phyloP scores from a whole-genome alignment of 2,329 filamentous ascomycete genomes.

The Alternaria rosae region DNA sequence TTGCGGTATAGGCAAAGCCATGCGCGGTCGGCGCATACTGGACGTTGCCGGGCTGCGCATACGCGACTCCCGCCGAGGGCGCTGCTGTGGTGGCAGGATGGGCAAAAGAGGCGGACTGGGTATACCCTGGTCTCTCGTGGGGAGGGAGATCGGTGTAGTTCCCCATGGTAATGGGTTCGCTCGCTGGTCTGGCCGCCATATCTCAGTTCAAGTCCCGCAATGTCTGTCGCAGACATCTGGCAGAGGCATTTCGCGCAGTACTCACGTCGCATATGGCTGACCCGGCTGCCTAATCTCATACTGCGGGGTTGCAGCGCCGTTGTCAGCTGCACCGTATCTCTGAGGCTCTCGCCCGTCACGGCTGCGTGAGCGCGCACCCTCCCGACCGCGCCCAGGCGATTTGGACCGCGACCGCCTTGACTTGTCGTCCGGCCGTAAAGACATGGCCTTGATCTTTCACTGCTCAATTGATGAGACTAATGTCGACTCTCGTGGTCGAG shows the following conservation, averaged over 20 bases:
- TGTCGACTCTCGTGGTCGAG: conserved; percentile 7
- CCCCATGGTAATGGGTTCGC: conserved; percentile 53
- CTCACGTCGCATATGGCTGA: conserved; percentile 46
- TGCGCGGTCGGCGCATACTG: conserved; percentile 43
- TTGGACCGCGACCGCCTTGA: conserved; percentile 53
- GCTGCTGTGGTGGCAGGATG: conserved; percentile 21
- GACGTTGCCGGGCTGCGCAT: conserved; percentile 33
- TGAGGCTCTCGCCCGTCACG: conserved; percentile 50
- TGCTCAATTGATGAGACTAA: not conserved
- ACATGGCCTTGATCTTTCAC: conserved; percentile 38
- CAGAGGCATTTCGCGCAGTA: conserved; percentile 14
- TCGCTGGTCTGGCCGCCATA: conserved; percentile 41
- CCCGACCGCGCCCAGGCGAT: conserved; percentile 48
- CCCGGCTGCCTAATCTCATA: conserved; percentile 53
- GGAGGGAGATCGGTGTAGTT: conserved; percentile 55
- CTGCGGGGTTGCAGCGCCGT: conserved; percentile 43
- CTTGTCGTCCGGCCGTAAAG: conserved; percentile 52
- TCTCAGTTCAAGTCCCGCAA: conserved; percentile 32
- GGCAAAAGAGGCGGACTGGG: conserved; percentile 12
- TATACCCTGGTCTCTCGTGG: conserved; percentile 52
- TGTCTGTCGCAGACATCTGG: conserved; percentile 2
- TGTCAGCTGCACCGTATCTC: conserved; percentile 39
- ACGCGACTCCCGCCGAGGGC: conserved; percentile 26
- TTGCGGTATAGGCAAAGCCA: conserved; percentile 39
- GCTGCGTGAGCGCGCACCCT: conserved; percentile 51